These are phyloP conservation scores for Proliferodiscus dingleyae DNA, from an alignment of 2,329 filamentous ascomycete genomes.

Conservation along the genomic window DNA sequence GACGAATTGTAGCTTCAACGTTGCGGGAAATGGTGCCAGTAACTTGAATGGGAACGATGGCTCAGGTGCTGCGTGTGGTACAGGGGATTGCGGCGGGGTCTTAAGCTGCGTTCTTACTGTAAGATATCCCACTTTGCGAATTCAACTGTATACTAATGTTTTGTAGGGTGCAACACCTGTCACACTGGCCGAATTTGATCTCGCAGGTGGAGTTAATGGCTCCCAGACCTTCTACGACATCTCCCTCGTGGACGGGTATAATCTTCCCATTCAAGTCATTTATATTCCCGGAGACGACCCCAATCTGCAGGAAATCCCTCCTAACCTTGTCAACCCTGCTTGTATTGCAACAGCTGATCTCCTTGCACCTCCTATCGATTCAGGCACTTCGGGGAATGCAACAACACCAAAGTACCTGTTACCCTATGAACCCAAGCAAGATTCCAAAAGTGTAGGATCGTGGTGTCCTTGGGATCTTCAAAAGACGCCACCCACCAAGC, in stretches of 20 bases:
- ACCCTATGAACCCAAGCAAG: slow-evolving; percentile 56
- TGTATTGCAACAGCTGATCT: slow-evolving; percentile 70
- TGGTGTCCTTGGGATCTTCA: slow-evolving; percentile 85
- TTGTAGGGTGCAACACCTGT: slow-evolving; percentile 65
- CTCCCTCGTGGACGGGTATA: slow-evolving; percentile 80
- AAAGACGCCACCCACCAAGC: slow-evolving; percentile 60
- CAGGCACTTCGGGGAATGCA: slow-evolving; percentile 45
- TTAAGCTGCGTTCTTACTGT: slow-evolving; percentile 66
- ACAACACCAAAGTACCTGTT: slow-evolving; percentile 63
- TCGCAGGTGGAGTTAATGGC: slow-evolving; percentile 57
- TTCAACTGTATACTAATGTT: slow-evolving; percentile 12
- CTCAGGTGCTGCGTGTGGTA: slow-evolving; percentile 57
- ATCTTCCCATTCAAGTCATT: slow-evolving; percentile 63
- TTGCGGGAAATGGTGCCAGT: slow-evolving; percentile 51
- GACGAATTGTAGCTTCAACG: slow-evolving; percentile 76
- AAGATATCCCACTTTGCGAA: slow-evolving; percentile 30
- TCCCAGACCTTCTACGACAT: slow-evolving; percentile 78
- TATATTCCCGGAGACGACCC: slow-evolving; percentile 58
- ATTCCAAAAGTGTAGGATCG: slow-evolving; percentile 49
- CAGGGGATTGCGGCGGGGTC: slow-evolving; percentile 70
- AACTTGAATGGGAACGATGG: slow-evolving; percentile 38
- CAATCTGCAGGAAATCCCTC: slow-evolving; percentile 57
- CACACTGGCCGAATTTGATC: slow-evolving; percentile 76
- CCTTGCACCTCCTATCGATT: slow-evolving; percentile 47
- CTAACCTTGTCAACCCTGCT: slow-evolving; percentile 70